Base-by-base conservation (phyloP, 2,329 filamentous ascomycete species). In the Beauveria bassiana region DNA sequence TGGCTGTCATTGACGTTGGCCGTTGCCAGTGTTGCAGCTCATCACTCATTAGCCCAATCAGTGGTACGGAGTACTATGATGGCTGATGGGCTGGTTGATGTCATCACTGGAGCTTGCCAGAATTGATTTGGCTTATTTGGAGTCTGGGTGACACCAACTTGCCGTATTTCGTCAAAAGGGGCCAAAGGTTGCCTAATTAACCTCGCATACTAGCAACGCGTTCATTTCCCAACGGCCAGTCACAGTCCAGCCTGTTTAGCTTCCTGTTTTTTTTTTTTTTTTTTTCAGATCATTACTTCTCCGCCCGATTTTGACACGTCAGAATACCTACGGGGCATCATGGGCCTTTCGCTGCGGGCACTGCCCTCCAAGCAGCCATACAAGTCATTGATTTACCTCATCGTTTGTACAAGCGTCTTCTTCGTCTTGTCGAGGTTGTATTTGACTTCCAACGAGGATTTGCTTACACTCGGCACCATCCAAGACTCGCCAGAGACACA, bases 401-500 rank as follows among this genome's bases (percentile, higher is more conserved):
- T 31, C 31, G 22, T 53, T 28, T 31, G 59, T 40, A 22, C 26
- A 26, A 28, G 26, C 51, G n/a, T 50, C 16, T 7, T 43, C 28
- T 61, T 52, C 14, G 20, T 63, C 61, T 12, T 63, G 45, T 53
- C 26, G 24, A 34, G 50, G 24, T 42, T 60, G 8, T 60, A 51
- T 16, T 20, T 60, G 1, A n/a, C 8, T 28, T 7, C 24, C 58
- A 28, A 60, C 28, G 49, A 60, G 10, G 58, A 60, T 16, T 16
- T 60, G n/a, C 58, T 60, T 16, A 40, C 58, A 5, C 58, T 53
- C 40, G 58, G 58, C 40, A 46, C 49, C n/a, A n/a, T 60, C 6
- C 58, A 60, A 8, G 58, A 60, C 40, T 53, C 49, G 9, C 58
- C 58, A 14, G 49, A 60, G n/a, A 46, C n/a, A 16, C 58, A 60